phyloP scores from a whole-genome alignment of 2,329 filamentous ascomycete species.

The Botrytis porri region DNA sequence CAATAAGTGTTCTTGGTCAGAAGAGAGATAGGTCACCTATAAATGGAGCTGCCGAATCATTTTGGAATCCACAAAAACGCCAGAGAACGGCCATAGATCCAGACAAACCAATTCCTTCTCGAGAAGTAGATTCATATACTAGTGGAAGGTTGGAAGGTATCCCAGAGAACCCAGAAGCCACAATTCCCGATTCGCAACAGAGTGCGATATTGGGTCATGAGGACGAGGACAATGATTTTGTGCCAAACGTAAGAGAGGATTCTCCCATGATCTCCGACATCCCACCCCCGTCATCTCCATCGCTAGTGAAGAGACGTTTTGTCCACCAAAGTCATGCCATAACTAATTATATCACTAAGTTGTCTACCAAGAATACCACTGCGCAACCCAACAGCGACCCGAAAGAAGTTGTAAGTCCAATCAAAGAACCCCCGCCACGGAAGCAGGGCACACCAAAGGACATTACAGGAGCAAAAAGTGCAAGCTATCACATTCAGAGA shows the following conservation, averaged over 20 bases:
- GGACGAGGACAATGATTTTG: slow-evolving; percentile 16
- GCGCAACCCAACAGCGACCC: slow-evolving; percentile 12
- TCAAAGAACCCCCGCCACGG: slow-evolving; percentile 19
- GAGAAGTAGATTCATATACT: slow-evolving; percentile 28
- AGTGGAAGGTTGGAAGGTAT: slow-evolving; percentile 5
- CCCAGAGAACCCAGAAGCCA: slow-evolving; percentile 15
- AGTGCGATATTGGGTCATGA: slow-evolving; percentile 21
- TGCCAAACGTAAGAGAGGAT: slow-evolving; percentile 30
- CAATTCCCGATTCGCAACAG: slow-evolving; percentile 34
- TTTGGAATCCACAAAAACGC: slow-evolving; percentile 33
- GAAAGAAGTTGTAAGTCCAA: slow-evolving; percentile 21
- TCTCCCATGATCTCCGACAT: slow-evolving; percentile 28
- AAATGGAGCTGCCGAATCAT: slow-evolving; percentile 21
- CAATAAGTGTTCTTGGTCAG: slow-evolving; percentile 19
- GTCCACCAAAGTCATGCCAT: slow-evolving; percentile 17
- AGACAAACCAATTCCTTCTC: slow-evolving; percentile 36
- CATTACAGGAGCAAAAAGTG: slow-evolving; percentile 26
- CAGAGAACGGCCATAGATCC: slow-evolving; percentile 33
- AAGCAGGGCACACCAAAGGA: slow-evolving; percentile 6
- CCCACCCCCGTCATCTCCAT: slow-evolving; percentile 25
- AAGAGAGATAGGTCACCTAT: slow-evolving; percentile 32
- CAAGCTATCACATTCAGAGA: slow-evolving; percentile 33
- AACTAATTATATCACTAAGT: slow-evolving; percentile 29
- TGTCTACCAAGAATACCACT: slow-evolving; percentile 15
- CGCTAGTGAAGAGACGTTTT: slow-evolving; percentile 20